Evolutionary conservation across 2,329 filamentous ascomycete species (phyloP), one percentile per base, ranked within the genome.

Genomic region (Xylaria sp.): DNA sequence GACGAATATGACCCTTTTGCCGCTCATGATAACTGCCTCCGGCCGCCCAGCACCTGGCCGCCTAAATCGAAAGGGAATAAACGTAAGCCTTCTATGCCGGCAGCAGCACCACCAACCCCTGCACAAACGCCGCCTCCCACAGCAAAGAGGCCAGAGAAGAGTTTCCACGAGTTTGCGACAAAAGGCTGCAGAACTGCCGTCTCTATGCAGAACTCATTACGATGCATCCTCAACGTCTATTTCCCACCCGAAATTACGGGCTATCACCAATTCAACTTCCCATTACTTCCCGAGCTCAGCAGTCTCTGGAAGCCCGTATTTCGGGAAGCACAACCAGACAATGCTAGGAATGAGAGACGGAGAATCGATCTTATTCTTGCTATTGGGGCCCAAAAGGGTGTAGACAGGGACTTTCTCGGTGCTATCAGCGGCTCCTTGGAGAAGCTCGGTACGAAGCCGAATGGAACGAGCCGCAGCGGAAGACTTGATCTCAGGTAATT

Each of bases 341-440:
- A 56, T 45, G 66, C 65, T 0, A 66, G 60, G 19, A 64, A 69
- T 4, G 69, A 73, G 22, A 69, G 68, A 11, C 71, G 74, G 29
- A 76, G 73, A 37, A 69, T 84, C 11, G 82, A 87, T 60, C 75
- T 86, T 44, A 83, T 88, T 2, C 66, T 88, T 11, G 84, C 84
- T 2, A 72, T 88, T 18, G 84, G 85, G 2, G 76, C 78, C 3
- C 82, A 87, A 59, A 73, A 74, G 20, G 78, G 76, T 2, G 82
- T 86, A 1, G 75, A 75, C 24, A 78, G 74, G 55, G 75, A 77
- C 1, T 81, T 83, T 44, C 70, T 78, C 5, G 70, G 74, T 2
- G 70, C 74, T 5, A 73, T 87, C 7, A 76, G 74, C 2, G 74
- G 76, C 0, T 78, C 78, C 50, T 66, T 88, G 9, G 83, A 86